Evolutionary conservation across 768 basidiomycete genomes (phyloP).

Genomic region (Leucosporidium yakuticum): DNA sequence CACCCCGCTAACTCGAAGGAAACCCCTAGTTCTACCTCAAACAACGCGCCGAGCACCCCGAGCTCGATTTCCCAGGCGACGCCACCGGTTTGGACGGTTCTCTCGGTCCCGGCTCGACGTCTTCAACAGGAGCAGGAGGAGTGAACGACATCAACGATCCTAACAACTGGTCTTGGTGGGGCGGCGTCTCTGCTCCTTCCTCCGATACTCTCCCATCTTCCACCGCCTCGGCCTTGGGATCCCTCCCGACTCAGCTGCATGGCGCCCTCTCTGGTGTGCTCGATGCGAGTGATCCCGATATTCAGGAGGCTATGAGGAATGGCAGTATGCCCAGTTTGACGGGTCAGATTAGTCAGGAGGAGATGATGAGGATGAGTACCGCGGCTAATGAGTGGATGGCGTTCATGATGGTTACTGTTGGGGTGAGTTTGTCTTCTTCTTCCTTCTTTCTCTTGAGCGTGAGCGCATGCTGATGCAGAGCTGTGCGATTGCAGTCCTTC

Average conservation of each 20-base stretch:
- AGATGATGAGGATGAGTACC: slow-evolving; percentile 35
- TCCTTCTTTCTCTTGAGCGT: too few relatives aligned
- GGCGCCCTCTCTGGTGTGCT: slow-evolving; percentile 1
- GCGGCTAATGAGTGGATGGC: slow-evolving; percentile 77
- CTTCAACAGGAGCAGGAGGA: not conserved
- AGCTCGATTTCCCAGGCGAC: slow-evolving; percentile 8
- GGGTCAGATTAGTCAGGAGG: slow-evolving; percentile 31
- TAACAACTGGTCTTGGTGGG: slow-evolving; percentile 28
- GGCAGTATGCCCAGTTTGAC: slow-evolving; percentile 38
- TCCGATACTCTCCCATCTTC: slow-evolving; percentile 10
- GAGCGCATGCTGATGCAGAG: too few relatives aligned
- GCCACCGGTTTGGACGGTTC: slow-evolving; percentile 28
- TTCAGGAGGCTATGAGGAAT: slow-evolving; percentile 15
- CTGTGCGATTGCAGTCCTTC: slow-evolving; percentile 11
- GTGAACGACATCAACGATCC: slow-evolving; percentile 10
- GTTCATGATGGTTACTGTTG: slow-evolving; percentile 84
- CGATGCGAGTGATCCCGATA: slow-evolving; percentile 19
- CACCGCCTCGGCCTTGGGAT: slow-evolving; percentile 9
- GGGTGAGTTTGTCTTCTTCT: slow-evolving; percentile 40
- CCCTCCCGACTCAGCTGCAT: slow-evolving; percentile 23
- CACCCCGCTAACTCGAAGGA: not conserved
- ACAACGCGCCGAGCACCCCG: slow-evolving; percentile 24
- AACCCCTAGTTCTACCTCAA: slow-evolving; percentile 34
- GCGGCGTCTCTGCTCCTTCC: slow-evolving; percentile 5
- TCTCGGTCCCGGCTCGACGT: not conserved